Evolutionary conservation across 257 asterid genomes (phyloP).

Genomic region (Solanum tacnaense): DNA sequence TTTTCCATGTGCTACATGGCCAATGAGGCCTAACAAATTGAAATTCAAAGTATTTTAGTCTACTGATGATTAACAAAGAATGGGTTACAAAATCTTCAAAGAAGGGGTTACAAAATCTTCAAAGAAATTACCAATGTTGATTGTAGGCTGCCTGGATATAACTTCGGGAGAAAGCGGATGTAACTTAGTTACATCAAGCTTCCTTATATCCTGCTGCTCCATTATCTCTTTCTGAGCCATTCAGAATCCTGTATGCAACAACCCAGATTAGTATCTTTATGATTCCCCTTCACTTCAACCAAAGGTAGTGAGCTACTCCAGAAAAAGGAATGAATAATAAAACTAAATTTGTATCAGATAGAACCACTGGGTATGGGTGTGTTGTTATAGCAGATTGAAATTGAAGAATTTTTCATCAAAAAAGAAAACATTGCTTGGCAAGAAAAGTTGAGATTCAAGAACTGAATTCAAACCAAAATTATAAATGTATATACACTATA

Average conservation of each 20-base stretch:
- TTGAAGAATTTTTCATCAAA: neutral
- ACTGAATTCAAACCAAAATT: too few species aligned
- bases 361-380: too few species aligned
- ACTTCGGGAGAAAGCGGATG: slow-evolving; percentile 98
- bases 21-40: slow-evolving; percentile 63
- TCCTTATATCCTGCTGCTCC: slow-evolving; percentile 78
- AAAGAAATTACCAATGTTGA: slow-evolving; percentile 53
- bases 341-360: too few species aligned
- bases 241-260: neutral
- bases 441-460: neutral
- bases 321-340: too few species aligned
- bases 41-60: neutral
- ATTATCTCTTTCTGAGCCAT: slow-evolving; percentile 77
- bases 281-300: too few species aligned
- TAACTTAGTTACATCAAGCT: slow-evolving; percentile 67
- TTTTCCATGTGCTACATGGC: slow-evolving; percentile 88
- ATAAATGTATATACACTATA: too few species aligned
- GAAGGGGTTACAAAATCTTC: neutral
- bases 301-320: too few species aligned
- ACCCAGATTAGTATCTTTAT: neutral
- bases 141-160: slow-evolving; percentile 91
- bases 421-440: neutral
- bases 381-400: too few species aligned
- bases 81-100: neutral
- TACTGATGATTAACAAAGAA: neutral